Percentiles rank a stretch among this genome's conserved stretches.
These are phyloP conservation scores for Rutstroemia sp. DNA, from an alignment of 2,329 filamentous ascomycete species.

Conservation along the genomic window DNA sequence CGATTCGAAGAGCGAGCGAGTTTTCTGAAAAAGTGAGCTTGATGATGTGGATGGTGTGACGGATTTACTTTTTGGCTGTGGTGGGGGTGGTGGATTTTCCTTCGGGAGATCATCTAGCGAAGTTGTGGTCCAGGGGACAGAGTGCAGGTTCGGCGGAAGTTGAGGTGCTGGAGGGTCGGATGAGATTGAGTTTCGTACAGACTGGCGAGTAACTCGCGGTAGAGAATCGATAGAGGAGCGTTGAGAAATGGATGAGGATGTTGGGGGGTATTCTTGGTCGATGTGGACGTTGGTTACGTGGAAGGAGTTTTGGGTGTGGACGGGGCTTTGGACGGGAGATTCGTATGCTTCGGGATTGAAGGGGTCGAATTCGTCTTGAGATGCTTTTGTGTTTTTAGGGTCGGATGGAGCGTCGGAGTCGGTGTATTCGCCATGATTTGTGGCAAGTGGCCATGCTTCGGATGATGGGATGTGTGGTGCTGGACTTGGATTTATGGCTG, in stretches of 20 bases:
- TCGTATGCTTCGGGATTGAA: slow-evolving; percentile 16
- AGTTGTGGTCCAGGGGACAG: background rate
- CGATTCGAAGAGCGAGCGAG: slow-evolving; percentile 23
- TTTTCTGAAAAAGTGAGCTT: slow-evolving; percentile 21
- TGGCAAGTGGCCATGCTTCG: slow-evolving; percentile 1
- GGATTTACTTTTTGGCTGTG: background rate
- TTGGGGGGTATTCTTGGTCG: slow-evolving; percentile 1
- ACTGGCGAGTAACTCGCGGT: background rate
- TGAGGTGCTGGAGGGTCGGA: background rate
- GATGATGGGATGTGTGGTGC: background rate
- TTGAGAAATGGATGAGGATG: background rate
- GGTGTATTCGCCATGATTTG: too few species aligned
- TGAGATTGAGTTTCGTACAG: background rate
- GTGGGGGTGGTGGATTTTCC: background rate
- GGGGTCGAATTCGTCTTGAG: slow-evolving; percentile 14
- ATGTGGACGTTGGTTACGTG: slow-evolving; percentile 1
- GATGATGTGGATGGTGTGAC: slow-evolving; percentile 11
- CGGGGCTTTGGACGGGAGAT: slow-evolving; percentile 3
- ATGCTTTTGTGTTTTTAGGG: too few species aligned
- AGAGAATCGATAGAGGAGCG: background rate
- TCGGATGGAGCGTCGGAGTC: too few species aligned
- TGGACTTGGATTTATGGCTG: slow-evolving; percentile 4
- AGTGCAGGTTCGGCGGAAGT: background rate
- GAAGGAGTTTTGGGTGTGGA: background rate
- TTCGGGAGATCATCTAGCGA: background rate